Percentiles rank a stretch among this genome's conserved stretches.
phyloP scores from a whole-genome alignment of 352 stramenopile genomes.

The Blastocystis sp. region DNA sequence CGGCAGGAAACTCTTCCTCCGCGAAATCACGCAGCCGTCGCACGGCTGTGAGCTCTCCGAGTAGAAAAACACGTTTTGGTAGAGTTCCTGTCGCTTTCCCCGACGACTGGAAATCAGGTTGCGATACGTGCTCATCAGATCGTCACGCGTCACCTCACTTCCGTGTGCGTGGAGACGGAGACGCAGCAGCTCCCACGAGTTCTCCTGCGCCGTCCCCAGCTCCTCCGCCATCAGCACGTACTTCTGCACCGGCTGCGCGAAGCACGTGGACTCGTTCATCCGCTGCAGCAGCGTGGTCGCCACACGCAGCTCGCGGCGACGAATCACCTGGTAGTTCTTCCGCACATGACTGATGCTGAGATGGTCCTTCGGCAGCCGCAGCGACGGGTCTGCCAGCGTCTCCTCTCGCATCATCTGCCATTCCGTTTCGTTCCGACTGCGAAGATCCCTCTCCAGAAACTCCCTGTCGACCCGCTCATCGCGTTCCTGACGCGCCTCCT shows the following conservation, averaged over 20 bases:
- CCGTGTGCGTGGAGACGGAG: not conserved
- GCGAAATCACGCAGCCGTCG: slow-evolving; percentile 1
- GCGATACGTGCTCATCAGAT: not conserved
- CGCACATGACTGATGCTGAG: not conserved
- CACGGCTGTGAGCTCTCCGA: not conserved
- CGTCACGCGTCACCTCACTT: not conserved
- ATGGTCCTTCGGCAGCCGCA: not conserved
- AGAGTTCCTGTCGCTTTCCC: not conserved
- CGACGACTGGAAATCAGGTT: not conserved
- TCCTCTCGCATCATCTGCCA: not conserved
- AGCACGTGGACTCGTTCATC: not conserved
- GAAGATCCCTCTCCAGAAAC: not conserved
- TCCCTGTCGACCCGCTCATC: not conserved
- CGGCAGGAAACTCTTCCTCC: not conserved
- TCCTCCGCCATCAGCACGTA: not conserved
- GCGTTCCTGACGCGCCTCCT: not conserved
- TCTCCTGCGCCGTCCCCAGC: not conserved
- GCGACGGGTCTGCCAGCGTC: not conserved
- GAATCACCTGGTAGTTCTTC: not conserved
- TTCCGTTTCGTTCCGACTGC: not conserved
- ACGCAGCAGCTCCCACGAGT: not conserved
- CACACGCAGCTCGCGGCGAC: not conserved
- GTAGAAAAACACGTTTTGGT: not conserved
- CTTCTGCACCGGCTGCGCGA: not conserved
- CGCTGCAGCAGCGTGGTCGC: not conserved